Conservation (phyloP, 2,329 filamentous ascomycete species). For the Pleurostoma richardsiae region DNA sequence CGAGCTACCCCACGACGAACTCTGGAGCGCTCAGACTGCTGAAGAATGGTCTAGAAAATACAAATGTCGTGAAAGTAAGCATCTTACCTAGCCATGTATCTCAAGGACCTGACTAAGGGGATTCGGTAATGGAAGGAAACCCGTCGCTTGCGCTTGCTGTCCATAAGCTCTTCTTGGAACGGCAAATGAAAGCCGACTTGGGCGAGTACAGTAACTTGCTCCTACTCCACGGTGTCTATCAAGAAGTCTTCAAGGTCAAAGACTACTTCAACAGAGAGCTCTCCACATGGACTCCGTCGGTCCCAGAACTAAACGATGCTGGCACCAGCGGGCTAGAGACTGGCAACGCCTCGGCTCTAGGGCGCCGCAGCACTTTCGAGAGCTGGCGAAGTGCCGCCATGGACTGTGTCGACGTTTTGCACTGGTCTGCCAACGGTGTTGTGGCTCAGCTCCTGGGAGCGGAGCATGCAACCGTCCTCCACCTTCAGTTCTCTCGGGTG, state of each 20-base stretch:
- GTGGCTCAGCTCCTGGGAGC: constrained; percentile 41
- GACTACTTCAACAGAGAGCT: constrained; percentile 8
- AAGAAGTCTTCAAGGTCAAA: constrained; percentile 4
- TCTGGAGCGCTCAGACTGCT: constrained; percentile 3
- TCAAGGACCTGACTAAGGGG: too few species aligned
- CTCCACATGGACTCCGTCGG: constrained; percentile 12
- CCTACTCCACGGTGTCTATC: constrained; percentile 7
- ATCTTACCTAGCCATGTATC: too few species aligned
- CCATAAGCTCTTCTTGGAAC: constrained; percentile 3
- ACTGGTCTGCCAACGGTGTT: constrained; percentile 51
- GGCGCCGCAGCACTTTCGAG: background rate
- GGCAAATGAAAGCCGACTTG: background rate
- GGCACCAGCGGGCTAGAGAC: background rate
- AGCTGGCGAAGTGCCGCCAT: constrained; percentile 37
- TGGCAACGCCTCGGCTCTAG: background rate
- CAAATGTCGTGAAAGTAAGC: too few species aligned
- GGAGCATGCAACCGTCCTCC: constrained; percentile 49
- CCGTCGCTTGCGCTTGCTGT: constrained; percentile 3
- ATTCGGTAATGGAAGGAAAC: background rate
- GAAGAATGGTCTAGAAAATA: background rate
- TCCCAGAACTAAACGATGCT: constrained; percentile 10
- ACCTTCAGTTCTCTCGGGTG: constrained; percentile 49
- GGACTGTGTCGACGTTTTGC: constrained; percentile 48
- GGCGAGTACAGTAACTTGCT: constrained; percentile 6
- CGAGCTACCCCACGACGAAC: constrained; percentile 4